Evolutionary conservation across 371 early-diverging fungal genomes (phyloP).

Genomic region (Nematocida sp.): DNA sequence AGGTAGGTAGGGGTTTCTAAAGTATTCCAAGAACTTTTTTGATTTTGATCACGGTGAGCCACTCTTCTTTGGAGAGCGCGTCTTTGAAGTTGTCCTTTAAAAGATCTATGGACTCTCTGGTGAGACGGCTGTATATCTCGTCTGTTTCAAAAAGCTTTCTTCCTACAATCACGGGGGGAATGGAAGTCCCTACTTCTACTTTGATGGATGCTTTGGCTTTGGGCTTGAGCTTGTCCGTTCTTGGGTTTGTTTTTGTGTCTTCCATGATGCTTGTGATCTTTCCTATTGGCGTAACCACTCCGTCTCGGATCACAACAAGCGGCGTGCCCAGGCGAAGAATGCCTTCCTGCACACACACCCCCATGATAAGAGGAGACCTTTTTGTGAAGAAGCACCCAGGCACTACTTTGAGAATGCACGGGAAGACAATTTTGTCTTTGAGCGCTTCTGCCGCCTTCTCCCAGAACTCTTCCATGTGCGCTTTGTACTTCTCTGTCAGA

Average conservation of each 20-base stretch:
- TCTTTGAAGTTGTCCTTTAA: conserved; percentile 87
- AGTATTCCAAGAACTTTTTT: conserved; percentile 64
- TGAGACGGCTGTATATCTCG: conserved; percentile 69
- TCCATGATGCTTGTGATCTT: conserved; percentile 86
- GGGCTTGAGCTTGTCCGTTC: conserved; percentile 68
- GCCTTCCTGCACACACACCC: conserved; percentile 90
- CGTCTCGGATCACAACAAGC: conserved; percentile 77
- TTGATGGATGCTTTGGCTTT: conserved; percentile 87
- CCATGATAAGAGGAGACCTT: conserved; percentile 89
- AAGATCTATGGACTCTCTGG: conserved; percentile 85
- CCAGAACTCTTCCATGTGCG: conserved; percentile 69
- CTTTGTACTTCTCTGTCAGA: conserved; percentile 87
- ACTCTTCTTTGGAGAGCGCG: conserved; percentile 83
- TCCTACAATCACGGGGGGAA: conserved; percentile 80
- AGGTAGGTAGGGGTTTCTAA: too few species aligned
- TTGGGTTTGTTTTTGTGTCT: conserved; percentile 78
- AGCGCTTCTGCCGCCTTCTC: conserved; percentile 79
- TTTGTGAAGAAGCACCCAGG: conserved; percentile 88
- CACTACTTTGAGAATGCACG: conserved; percentile 82
- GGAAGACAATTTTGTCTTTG: conserved; percentile 84
- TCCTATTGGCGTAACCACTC: conserved; percentile 72
- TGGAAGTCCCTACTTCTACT: conserved; percentile 78
- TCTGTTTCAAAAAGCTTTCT: conserved; percentile 85
- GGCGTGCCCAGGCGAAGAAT: conserved; percentile 83
- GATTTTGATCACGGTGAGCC: conserved; percentile 75